Evolutionary conservation across 2,329 filamentous ascomycete genomes (phyloP).

Genomic region (Fusarium liriodendri): DNA sequence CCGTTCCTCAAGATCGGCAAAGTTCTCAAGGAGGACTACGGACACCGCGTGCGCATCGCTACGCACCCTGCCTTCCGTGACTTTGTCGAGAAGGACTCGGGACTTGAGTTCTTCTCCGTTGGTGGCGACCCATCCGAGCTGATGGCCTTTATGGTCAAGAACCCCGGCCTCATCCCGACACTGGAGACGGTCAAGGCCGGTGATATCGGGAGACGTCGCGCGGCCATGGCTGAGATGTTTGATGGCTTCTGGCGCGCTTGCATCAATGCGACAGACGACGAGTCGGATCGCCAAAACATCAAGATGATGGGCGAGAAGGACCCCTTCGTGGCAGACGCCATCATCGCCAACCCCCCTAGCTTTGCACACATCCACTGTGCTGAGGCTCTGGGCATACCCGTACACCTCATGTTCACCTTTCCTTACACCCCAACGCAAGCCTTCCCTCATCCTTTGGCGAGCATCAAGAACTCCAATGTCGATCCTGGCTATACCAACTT

Average conservation of each 20-base stretch:
- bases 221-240: constrained; percentile 84
- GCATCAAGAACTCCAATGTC: constrained; percentile 78
- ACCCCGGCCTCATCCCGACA: constrained; percentile 80
- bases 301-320: constrained; percentile 73
- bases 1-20: constrained; percentile 82
- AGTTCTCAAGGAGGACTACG: constrained; percentile 75
- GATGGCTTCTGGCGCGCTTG: constrained; percentile 85
- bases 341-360: constrained; percentile 85
- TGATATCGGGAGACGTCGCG: constrained; percentile 75
- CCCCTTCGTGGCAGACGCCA: constrained; percentile 79
- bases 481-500: constrained; percentile 82
- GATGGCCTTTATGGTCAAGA: constrained; percentile 92
- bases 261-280: constrained; percentile 77
- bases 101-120: constrained; percentile 83
- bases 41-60: constrained; percentile 81
- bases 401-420: constrained; percentile 91
- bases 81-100: constrained; percentile 78
- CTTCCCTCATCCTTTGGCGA: constrained; percentile 83
- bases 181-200: constrained; percentile 78
- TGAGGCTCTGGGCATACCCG: constrained; percentile 79
- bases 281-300: constrained; percentile 66
- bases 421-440: constrained; percentile 80
- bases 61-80: constrained; percentile 83
- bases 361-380: constrained; percentile 85
- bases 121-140: constrained; percentile 83